Evolutionary conservation across 768 basidiomycete species (phyloP), one percentile per base, ranked within the genome.

Genomic region (Lactarius deliciosus): DNA sequence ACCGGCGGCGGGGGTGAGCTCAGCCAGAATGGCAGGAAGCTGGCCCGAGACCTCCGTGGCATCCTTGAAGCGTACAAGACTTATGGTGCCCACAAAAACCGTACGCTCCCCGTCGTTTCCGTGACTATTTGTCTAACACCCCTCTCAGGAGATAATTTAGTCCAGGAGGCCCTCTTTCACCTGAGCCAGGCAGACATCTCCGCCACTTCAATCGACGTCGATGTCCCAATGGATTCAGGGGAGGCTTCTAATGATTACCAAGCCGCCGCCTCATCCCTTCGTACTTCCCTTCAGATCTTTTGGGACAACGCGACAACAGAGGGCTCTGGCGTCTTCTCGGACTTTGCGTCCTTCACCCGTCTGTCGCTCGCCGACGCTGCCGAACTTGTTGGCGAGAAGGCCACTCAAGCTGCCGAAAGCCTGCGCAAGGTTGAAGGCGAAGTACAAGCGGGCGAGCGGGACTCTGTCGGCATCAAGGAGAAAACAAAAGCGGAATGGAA

Each of bases 111-210:
- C 41, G 13, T 28, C 9, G 0, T 13, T 1, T 30, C 50, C 10
- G 22, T 22, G 30, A 20, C 2, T 28, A 18, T 43, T 3, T 25
- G 60, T 45, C 67, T 60, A 70, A 65, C 32, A 3, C 25, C 4
- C 18, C 56, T 50, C 64, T 1, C 61, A 91, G 89, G 80, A 63
- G 89, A 90, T 67, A 82, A 89, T 65, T 64, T 86, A 55, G 72
- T 91, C 1, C 90, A 92, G 72, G 77, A 87, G 66, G 84, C 85
- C 6, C 75, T 90, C 43, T 90, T 85, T 83, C 85, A 89, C 70
- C 76, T 91, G 38, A 78, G 81, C 5, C 78, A 86, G 69, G 83
- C 82, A 28, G 85, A 90, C 65, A 63, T 85, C 41, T 73, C 77
- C 18, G 72, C 75, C 1, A 78, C 81, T 4, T 72, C 75, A 5